phyloP scores from a whole-genome alignment of 805 yeast species.

The Huiozyma sinensis region DNA sequence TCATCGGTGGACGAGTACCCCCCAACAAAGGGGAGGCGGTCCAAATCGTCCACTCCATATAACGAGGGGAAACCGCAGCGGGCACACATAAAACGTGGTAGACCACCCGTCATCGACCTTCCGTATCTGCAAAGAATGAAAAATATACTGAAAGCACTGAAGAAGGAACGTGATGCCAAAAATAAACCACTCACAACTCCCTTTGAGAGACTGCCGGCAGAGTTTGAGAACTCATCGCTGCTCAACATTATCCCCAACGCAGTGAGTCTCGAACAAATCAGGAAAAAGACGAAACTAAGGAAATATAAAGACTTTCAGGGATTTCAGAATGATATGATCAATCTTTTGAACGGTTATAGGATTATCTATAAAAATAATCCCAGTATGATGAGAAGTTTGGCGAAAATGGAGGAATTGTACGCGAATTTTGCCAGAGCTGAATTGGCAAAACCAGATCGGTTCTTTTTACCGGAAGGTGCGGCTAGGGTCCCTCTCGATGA shows the following conservation, averaged over 20 bases:
- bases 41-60: slow-evolving; percentile 2
- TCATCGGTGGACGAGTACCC: neutral
- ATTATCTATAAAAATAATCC: slow-evolving; percentile 49
- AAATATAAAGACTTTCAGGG: slow-evolving; percentile 66
- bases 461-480: slow-evolving; percentile 47
- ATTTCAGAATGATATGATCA: slow-evolving; percentile 65
- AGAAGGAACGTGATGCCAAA: slow-evolving; percentile 53
- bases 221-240: slow-evolving; percentile 32
- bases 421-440: slow-evolving; percentile 53
- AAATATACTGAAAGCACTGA: slow-evolving; percentile 68
- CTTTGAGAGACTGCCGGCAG: slow-evolving; percentile 77
- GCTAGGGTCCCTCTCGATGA: slow-evolving; percentile 69
- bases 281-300: slow-evolving; percentile 74
- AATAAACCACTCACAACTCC: slow-evolving; percentile 45
- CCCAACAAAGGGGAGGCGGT: neutral
- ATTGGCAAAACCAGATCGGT: slow-evolving; percentile 71
- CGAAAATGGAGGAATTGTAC: slow-evolving; percentile 50
- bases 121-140: slow-evolving; percentile 82
- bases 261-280: slow-evolving; percentile 58
- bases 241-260: slow-evolving; percentile 46
- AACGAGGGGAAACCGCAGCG: slow-evolving; percentile 11
- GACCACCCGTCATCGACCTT: slow-evolving; percentile 28
- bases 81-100: slow-evolving; percentile 27
- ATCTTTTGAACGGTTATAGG: slow-evolving; percentile 67
- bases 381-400: slow-evolving; percentile 48